Conservation (phyloP, 257 asterid species). For the Jacaranda mimosifolia region DNA sequence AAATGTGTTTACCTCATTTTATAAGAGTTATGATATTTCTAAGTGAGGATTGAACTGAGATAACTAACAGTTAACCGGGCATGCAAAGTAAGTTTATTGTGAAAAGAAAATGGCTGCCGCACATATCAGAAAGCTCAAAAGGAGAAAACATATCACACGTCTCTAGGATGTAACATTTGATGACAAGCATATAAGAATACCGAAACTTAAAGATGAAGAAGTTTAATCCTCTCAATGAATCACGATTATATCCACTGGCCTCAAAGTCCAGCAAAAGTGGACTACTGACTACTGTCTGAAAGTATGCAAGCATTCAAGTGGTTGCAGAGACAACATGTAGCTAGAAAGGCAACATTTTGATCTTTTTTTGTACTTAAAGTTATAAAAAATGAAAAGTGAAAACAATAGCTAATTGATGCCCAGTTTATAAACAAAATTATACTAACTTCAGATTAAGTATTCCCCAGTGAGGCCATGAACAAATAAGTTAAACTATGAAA, state of each 20-base stretch:
- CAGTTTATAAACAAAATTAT: constrained; percentile 24
- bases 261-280: constrained; percentile 95
- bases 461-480: neutral
- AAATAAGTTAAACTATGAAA: neutral
- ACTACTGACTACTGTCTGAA: constrained; percentile 84
- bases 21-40: constrained; percentile 20
- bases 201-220: constrained; percentile 28
- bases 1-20: constrained; percentile 17
- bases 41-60: neutral
- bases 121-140: constrained; percentile 11
- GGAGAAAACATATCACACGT: constrained; percentile 18
- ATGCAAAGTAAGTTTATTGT: constrained; percentile 18
- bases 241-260: constrained; percentile 55
- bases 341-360: constrained; percentile 80
- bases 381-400: neutral
- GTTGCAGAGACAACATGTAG: constrained; percentile 87
- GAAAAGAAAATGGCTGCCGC: constrained; percentile 28
- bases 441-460: too few relatives aligned
- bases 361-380: constrained; percentile 80
- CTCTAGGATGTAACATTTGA: constrained; percentile 24
- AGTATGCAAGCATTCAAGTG: constrained; percentile 85
- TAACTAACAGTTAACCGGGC: neutral
- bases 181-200: constrained; percentile 21
- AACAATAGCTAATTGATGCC: neutral
- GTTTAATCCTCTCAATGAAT: constrained; percentile 24